phyloP scores from a whole-genome alignment of 129 eudicot genomes.

The Flaveria trinervia region DNA sequence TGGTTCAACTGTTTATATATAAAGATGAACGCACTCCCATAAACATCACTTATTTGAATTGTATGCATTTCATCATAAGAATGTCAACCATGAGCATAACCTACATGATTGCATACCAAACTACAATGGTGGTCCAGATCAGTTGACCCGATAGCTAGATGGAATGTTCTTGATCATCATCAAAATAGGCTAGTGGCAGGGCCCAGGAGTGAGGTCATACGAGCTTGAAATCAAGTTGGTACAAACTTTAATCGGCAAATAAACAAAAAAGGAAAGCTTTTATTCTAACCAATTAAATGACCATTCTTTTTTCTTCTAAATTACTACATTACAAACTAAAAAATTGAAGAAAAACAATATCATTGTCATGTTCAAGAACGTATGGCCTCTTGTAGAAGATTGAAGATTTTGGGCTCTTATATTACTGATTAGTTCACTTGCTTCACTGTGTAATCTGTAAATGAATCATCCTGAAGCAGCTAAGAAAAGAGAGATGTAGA shows the following conservation, averaged over 20 bases:
- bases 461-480: constrained; percentile 23
- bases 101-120: constrained; percentile 25
- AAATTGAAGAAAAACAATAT: constrained; percentile 12
- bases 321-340: constrained; percentile 12
- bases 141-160: constrained; percentile 4
- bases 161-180: constrained; percentile 19
- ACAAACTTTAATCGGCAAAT: not conserved
- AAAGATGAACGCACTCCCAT: constrained; percentile 36
- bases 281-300: constrained; percentile 15
- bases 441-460: constrained; percentile 7
- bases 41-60: constrained; percentile 5
- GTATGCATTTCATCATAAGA: constrained; percentile 21
- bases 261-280: not conserved
- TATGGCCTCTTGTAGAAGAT: constrained; percentile 6
- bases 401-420: constrained; percentile 12
- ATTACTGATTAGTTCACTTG: constrained; percentile 15
- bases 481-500: constrained; percentile 20
- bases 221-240: constrained; percentile 6
- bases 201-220: constrained; percentile 22
- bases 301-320: not conserved
- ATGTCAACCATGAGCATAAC: constrained; percentile 22
- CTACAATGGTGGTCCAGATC: not conserved
- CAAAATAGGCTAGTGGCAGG: constrained; percentile 11
- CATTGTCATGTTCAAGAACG: constrained; percentile 15
- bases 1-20: constrained; percentile 31